A percentile compares a stretch with the other conserved stretches of the same genome.
phyloP scores from a whole-genome alignment of 2,329 filamentous ascomycete genomes.

The Beauveria rudraprayagi region DNA sequence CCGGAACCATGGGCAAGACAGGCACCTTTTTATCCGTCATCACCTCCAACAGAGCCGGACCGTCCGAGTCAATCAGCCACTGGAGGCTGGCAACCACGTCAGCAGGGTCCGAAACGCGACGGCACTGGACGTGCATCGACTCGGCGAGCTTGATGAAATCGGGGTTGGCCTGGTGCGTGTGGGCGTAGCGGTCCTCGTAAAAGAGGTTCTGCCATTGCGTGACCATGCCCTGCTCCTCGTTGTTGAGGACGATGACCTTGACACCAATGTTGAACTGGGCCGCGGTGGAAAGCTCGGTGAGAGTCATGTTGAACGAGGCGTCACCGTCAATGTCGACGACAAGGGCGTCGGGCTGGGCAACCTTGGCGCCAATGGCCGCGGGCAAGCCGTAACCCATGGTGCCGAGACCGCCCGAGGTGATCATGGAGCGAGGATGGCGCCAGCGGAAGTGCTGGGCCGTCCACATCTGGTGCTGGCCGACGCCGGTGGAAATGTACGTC shows the following conservation, averaged over 20 bases:
- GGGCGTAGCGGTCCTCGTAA: slow-evolving; percentile 80
- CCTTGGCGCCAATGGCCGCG: slow-evolving; percentile 91
- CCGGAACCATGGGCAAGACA: slow-evolving; percentile 95
- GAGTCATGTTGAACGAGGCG: slow-evolving; percentile 98
- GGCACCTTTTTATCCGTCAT: slow-evolving; percentile 87
- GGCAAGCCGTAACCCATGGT: slow-evolving; percentile 91
- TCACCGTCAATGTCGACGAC: slow-evolving; percentile 97
- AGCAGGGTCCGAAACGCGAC: slow-evolving; percentile 62
- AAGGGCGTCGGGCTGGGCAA: slow-evolving; percentile 64
- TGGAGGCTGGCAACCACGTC: slow-evolving; percentile 71
- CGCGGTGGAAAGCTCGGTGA: slow-evolving; percentile 88
- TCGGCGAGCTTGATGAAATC: slow-evolving; percentile 89
- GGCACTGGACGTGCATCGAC: slow-evolving; percentile 77
- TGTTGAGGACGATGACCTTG: slow-evolving; percentile 92
- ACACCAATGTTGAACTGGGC: slow-evolving; percentile 94
- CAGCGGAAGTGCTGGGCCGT: slow-evolving; percentile 93
- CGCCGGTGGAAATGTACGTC: slow-evolving; percentile 86
- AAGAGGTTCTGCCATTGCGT: slow-evolving; percentile 95
- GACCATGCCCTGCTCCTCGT: slow-evolving; percentile 95
- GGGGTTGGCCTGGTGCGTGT: slow-evolving; percentile 85
- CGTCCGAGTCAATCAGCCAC: slow-evolving; percentile 84
- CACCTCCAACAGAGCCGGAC: slow-evolving; percentile 88
- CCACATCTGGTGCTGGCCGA: slow-evolving; percentile 99
- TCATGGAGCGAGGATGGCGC: slow-evolving; percentile 85
- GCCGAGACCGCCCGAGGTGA: slow-evolving; percentile 87